phyloP scores from a whole-genome alignment of 1,284 basidiomycete species.

The Ganoderma multipileum region DNA sequence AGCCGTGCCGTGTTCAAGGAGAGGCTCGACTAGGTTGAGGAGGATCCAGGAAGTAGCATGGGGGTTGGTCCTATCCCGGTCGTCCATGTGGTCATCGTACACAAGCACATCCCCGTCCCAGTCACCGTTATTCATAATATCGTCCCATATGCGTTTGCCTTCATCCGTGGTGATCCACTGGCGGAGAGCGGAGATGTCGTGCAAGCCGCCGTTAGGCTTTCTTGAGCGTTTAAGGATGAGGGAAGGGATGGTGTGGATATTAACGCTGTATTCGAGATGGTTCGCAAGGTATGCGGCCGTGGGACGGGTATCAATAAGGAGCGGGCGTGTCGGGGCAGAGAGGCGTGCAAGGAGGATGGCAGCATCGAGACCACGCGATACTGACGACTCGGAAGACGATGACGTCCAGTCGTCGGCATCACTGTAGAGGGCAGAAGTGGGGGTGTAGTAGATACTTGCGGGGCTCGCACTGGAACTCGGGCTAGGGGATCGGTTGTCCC shows the following conservation, averaged over 20 bases:
- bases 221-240: slow-evolving; percentile 86
- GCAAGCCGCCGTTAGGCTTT: slow-evolving; percentile 68
- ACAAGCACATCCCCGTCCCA: slow-evolving; percentile 80
- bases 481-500: slow-evolving; percentile 48
- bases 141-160: slow-evolving; percentile 74
- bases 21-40: slow-evolving; percentile 61
- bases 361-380: slow-evolving; percentile 52
- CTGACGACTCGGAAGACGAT: slow-evolving; percentile 34
- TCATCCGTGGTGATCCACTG: slow-evolving; percentile 81
- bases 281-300: slow-evolving; percentile 66
- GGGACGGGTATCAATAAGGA: slow-evolving; percentile 84
- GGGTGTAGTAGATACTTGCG: slow-evolving; percentile 65
- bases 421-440: slow-evolving; percentile 48
- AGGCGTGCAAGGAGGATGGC: slow-evolving; percentile 58
- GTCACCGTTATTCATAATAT: slow-evolving; percentile 51
- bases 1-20: slow-evolving; percentile 58
- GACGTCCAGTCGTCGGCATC: slow-evolving; percentile 36
- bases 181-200: slow-evolving; percentile 69
- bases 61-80: slow-evolving; percentile 59
- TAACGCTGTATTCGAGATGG: slow-evolving; percentile 74
- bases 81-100: slow-evolving; percentile 79
- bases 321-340: slow-evolving; percentile 56
- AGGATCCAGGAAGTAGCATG: slow-evolving; percentile 70
- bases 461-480: slow-evolving; percentile 57
- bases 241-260: slow-evolving; percentile 79